Base-by-base conservation (phyloP, 2,329 filamentous ascomycete genomes). In the Aspergillus luchuensis region DNA sequence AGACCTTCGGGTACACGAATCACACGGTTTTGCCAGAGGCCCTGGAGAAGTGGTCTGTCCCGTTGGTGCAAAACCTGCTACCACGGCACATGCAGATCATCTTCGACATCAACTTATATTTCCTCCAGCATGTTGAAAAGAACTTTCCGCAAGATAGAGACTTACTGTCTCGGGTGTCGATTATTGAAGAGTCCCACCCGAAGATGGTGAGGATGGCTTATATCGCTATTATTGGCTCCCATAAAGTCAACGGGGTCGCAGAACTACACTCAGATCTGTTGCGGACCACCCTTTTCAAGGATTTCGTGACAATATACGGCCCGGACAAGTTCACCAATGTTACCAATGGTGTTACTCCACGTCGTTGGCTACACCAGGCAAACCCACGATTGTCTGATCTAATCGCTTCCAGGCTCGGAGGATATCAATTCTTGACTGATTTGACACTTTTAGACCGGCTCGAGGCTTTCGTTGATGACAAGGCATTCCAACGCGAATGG, bases 121-220 rank as follows among this genome's bases (percentile, higher is more conserved):
- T 99, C 85, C 79, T 99, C 50, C 94, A 98, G 73, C 83, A 79
- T 19, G 94, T 99, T 15, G 95, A 99, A 82, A 91, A 91, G 71
- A 87, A 85, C 61, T 97, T 97, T 80, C 95, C 95, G 48, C 88
- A 91, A 57, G 92, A 98, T 67, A 87, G 92, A 59, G 94, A 97
- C 1, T 84, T 99, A 66, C 86, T 99, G 36, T 76, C 83, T 13
- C 86, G 91, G 39, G 92, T 98, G n/a, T 98, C 94, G 5, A 96
- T 99, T 72, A 97, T 99, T 61, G 95, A 99, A 77, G 95, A 99
- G 78, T 92, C 91, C 5, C 90, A 96, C 75, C 91, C 93, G 47
- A 97, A 98, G 86, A 97, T 97, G 91, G 89, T 99, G 63, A 90
- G 94, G 75, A 99, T 99, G 95, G 95, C 95, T 2, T 95, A 87